phyloP scores from a whole-genome alignment of 345 rosid species.

The Cardiospermum halicacabum region DNA sequence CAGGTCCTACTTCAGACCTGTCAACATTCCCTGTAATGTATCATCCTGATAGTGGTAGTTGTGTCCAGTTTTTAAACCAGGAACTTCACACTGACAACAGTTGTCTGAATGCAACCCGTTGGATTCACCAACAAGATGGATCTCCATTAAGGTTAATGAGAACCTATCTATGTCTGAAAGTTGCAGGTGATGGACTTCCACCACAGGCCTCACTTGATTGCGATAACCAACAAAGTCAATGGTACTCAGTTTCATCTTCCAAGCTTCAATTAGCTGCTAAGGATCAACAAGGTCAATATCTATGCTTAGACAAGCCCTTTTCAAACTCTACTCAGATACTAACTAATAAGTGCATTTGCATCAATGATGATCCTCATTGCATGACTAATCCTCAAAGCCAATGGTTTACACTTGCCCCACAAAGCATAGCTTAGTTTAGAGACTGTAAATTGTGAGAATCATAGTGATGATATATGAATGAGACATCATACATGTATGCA shows the following conservation, averaged over 20 bases:
- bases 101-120: neutral
- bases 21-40: conserved; percentile 5
- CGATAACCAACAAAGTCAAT: conserved; percentile 17
- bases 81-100: neutral
- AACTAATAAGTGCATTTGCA: conserved; percentile 28
- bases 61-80: neutral
- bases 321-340: conserved; percentile 14
- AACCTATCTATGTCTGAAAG: conserved; percentile 24
- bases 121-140: conserved; percentile 7
- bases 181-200: conserved; percentile 19
- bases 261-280: conserved; percentile 31
- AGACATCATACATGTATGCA: too few relatives aligned
- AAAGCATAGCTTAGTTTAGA: neutral
- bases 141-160: conserved; percentile 17
- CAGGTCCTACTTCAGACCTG: conserved; percentile 29
- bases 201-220: conserved; percentile 20
- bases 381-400: conserved; percentile 27
- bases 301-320: conserved; percentile 29
- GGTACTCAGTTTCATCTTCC: conserved; percentile 25
- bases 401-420: conserved; percentile 30
- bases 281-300: conserved; percentile 16
- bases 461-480: too few relatives aligned
- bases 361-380: conserved; percentile 24
- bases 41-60: neutral
- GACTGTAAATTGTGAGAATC: too few relatives aligned